These are phyloP conservation scores for Leucocoprinus birnbaumii DNA, from an alignment of 768 basidiomycete species.

Conservation along the genomic window DNA sequence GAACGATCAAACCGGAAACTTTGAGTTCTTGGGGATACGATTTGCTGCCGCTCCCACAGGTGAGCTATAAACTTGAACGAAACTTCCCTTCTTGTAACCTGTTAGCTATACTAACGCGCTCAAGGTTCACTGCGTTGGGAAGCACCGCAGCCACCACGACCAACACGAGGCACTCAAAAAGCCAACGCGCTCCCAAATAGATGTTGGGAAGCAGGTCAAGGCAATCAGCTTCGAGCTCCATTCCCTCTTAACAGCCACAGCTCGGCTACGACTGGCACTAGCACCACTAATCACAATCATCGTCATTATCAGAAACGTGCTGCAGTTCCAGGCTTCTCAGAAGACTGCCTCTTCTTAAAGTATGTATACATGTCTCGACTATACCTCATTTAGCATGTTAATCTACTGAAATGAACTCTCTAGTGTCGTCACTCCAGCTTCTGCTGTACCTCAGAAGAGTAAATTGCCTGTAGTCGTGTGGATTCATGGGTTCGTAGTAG, in stretches of 20 bases:
- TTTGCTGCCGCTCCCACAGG: constrained; percentile 49
- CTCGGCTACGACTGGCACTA: too few relatives aligned
- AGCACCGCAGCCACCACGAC: constrained; percentile 11
- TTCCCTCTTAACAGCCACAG: constrained; percentile 17
- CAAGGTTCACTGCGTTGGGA: constrained; percentile 23
- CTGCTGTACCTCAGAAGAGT: constrained; percentile 13
- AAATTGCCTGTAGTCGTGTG: constrained; percentile 38
- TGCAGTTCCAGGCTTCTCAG: constrained; percentile 16
- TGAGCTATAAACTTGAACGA: constrained; percentile 14
- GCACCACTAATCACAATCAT: too few relatives aligned
- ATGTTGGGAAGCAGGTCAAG: constrained; percentile 9
- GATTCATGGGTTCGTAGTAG: constrained; percentile 38
- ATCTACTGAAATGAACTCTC: not conserved
- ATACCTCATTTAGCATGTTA: not conserved
- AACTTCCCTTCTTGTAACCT: not conserved
- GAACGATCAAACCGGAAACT: constrained; percentile 29
- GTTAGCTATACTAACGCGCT: not conserved
- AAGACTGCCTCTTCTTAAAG: constrained; percentile 42
- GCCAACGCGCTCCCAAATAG: constrained; percentile 1
- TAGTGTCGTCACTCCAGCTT: constrained; percentile 37
- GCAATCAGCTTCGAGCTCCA: constrained; percentile 7
- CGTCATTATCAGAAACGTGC: not conserved
- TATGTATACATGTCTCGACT: constrained; percentile 12
- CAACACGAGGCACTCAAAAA: not conserved
- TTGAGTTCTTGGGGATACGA: constrained; percentile 39